A percentile compares a stretch with the other conserved stretches of the same genome.
Conservation (phyloP, 2,329 filamentous ascomycete genomes). For the Ceratocystis albifundus region DNA sequence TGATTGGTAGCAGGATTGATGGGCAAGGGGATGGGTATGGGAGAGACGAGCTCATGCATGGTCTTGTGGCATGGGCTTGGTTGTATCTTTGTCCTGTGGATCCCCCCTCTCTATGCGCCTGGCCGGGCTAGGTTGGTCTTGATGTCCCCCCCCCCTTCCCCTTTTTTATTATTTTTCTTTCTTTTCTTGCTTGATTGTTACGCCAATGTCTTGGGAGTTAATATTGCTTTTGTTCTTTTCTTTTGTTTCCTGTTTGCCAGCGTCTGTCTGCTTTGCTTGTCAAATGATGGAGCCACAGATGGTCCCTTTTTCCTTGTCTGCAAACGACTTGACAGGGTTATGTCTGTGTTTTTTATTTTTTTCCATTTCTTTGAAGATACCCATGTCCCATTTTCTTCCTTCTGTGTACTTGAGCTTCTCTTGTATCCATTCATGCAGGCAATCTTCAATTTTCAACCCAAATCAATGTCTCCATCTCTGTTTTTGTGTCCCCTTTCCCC, state of each 20-base stretch:
- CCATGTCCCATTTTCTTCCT: conserved; percentile 6
- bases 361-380: conserved; percentile 13
- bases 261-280: conserved; percentile 7
- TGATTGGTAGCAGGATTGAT: neutral
- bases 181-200: conserved; percentile 4
- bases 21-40: neutral
- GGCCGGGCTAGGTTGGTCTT: conserved; percentile 8
- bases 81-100: no score
- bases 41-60: neutral
- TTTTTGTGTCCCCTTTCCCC: neutral
- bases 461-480: neutral
- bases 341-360: conserved; percentile 6
- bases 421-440: neutral
- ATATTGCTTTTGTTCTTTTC: conserved; percentile 11
- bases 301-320: neutral
- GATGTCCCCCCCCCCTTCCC: no score
- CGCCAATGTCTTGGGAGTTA: conserved; percentile 10
- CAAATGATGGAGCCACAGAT: neutral
- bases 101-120: no score
- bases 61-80: neutral
- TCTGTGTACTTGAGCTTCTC: neutral
- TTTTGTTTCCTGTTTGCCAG: neutral
- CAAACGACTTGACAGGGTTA: neutral
- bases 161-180: no score
- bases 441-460: neutral